Percentiles rank a stretch among this genome's conserved stretches.
phyloP scores from a whole-genome alignment of 257 asterid species.

The Penstemon barbatus region DNA sequence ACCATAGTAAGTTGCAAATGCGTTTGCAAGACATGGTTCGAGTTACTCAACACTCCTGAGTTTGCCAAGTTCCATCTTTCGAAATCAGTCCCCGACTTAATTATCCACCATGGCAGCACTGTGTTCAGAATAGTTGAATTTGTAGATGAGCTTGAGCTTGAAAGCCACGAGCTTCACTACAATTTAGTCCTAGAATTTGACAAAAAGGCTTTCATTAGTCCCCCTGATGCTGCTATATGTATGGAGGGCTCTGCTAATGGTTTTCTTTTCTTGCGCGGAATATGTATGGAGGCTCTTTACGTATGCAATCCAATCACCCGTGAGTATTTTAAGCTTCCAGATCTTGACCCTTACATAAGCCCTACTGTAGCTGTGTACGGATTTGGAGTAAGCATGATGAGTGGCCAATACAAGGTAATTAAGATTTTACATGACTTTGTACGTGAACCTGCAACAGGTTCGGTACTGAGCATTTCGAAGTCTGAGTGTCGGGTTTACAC shows the following conservation, averaged over 20 bases:
- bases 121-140: conserved; percentile 11
- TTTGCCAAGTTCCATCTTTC: conserved; percentile 30
- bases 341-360: not conserved
- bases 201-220: not conserved
- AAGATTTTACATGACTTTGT: conserved; percentile 18
- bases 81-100: conserved; percentile 29
- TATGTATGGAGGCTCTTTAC: not conserved
- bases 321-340: conserved; percentile 31
- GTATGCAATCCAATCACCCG: conserved; percentile 49
- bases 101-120: not conserved
- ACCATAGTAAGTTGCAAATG: conserved; percentile 25
- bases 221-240: not conserved
- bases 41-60: conserved; percentile 20
- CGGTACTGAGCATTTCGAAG: not conserved
- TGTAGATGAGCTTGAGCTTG: conserved; percentile 20
- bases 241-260: conserved; percentile 31
- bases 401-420: conserved; percentile 23
- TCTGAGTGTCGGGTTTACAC: conserved; percentile 41
- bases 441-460: not conserved
- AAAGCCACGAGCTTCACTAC: conserved; percentile 25
- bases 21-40: conserved; percentile 38
- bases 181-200: conserved; percentile 22
- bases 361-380: conserved; percentile 34
- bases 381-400: conserved; percentile 39
- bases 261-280: conserved; percentile 22